Base-by-base conservation (phyloP, 305 asterid species). In the Coffea humblotiana region DNA sequence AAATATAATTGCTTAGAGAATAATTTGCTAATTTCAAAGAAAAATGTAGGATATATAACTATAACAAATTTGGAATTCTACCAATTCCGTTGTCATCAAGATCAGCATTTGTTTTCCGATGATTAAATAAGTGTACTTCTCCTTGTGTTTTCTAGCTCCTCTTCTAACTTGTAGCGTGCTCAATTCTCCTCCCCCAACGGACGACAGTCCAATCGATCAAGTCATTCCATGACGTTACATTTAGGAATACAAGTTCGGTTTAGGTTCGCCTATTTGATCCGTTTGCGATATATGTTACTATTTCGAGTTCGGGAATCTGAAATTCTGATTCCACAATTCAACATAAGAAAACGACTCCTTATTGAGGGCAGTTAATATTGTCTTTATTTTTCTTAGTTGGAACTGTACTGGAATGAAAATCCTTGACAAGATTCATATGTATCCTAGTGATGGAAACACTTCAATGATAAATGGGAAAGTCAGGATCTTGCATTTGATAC, bases 391-490 rank as follows among this genome's bases (percentile, higher is more conserved):
- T 40, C 48, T 40, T 21, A 29, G 47, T n/a, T 71, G 23, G 4
- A 16, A 47, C 48, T 73, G 64, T 48, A 49, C n/a, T 25, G 18
- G 21, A 73, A 49, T 25, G 18, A 37, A 73, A 49, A 15, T 73
- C 48, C 16, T 27, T 72, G 11, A 16, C 77, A 52, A 73, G 66
- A 73, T 73, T 51, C 16, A 51, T 52, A 51, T 27, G 64, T 15
- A 73, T 49, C 77, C 23, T 49, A 48, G 77, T 85, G 92, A 89
- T 82, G 54, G 87, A 83, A 85, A 91, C 89, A 77, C 76, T 61
- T 87, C 91, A 88, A 83, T 90, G 89, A 81, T 83, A 87, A 79
- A 85, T 76, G 80, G 78, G 76, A 85, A 85, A 78, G 48, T 79
- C 72, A 71, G 25, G 67, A 81, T 76, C 63, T 37, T 23, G 23